Percentiles rank a stretch among this genome's conserved stretches.
phyloP scores from a whole-genome alignment of 106 monocot genomes.

The Allium fistulosum region DNA sequence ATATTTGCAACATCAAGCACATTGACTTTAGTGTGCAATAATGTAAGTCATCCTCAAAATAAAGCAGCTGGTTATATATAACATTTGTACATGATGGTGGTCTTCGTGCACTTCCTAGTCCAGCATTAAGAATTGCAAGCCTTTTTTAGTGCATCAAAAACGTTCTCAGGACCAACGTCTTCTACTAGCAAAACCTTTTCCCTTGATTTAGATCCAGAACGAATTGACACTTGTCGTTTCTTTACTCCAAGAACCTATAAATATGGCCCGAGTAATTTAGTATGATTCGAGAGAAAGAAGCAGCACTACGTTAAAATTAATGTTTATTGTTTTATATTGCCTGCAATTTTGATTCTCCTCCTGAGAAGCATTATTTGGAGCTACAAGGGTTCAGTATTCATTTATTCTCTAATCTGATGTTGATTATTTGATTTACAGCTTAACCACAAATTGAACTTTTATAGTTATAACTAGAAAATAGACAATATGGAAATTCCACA shows the following conservation, averaged over 20 bases:
- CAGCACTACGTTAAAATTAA: not conserved
- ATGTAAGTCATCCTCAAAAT: no score
- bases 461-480: no score
- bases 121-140: constrained; percentile 30
- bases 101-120: not conserved
- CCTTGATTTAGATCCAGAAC: constrained; percentile 92
- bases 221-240: constrained; percentile 75
- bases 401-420: not conserved
- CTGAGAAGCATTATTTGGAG: no score
- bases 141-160: constrained; percentile 63
- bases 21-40: no score
- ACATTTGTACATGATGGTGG: not conserved
- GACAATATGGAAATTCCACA: no score
- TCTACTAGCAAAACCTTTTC: constrained; percentile 81
- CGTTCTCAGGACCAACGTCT: constrained; percentile 44
- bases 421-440: not conserved
- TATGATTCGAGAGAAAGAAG: not conserved
- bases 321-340: no score
- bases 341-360: no score
- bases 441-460: not conserved
- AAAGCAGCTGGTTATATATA: no score
- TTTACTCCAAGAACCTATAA: constrained; percentile 84
- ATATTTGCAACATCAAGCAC: no score
- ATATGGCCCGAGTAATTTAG: not conserved
- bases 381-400: not conserved